Base-by-base conservation (phyloP, 2,329 filamentous ascomycete species). In the Emmonsiellopsis sp. region DNA sequence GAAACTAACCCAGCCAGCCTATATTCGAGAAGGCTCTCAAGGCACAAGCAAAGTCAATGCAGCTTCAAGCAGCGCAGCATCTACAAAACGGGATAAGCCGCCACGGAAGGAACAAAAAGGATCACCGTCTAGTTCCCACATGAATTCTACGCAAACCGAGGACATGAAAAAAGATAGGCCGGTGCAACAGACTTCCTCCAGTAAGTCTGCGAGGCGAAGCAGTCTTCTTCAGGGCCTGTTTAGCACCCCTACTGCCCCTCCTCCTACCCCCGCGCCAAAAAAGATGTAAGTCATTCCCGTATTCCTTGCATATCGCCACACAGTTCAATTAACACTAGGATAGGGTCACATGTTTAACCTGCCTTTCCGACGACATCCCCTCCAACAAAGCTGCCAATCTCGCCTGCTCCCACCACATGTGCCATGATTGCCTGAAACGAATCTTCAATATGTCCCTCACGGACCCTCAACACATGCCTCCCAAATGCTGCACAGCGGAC, bases 391-490 rank as follows among this genome's bases (percentile, higher is more conserved):
- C 85, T 36, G 83, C 83, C 39, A 87, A 84, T 66, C 79, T 95
- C 37, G 79, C 81, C 59, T 95, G 90, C 65, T 83, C 83, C 2
- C 89, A 95, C 68, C 81, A 83, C 57, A 90, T 92, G 85, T 95
- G 90, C 68, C 77, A 86, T 58, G 67, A 77, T 6, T 95, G 90
- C 67, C 74, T 95, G 42, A 85, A 83, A 67, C 81, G 83, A 49
- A 78, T 82, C 54, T 95, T 94, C 70, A 82, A 78, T 52, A 77
- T 88, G 56, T 93, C 88, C 9, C 76, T 91, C 57, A 84, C 78
- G 42, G 87, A 94, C 65, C 83, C 87, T 1, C 79, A 83, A 56
- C 84, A 88, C 60, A 94, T 95, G 88, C 88, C 90, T 14, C 90
- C 90, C 0, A 81, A 78, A 64, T 95, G 89, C 69, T 95, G 89